Percentiles rank a stretch among this genome's conserved stretches.
These are phyloP conservation scores for Myrica gale DNA, from an alignment of 306 rosid genomes.

Conservation along the genomic window DNA sequence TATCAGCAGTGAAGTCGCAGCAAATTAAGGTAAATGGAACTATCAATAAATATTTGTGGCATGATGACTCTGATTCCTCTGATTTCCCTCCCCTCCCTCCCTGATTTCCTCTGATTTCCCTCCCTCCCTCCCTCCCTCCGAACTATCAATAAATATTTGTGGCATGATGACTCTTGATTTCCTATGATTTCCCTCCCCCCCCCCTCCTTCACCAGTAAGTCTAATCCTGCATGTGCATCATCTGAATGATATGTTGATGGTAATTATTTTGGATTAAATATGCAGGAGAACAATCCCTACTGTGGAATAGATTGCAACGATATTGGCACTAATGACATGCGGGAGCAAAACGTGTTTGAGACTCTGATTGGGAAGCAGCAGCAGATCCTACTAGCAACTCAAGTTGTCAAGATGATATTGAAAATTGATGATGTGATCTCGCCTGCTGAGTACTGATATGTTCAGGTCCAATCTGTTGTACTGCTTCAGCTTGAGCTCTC, in stretches of 20 bases:
- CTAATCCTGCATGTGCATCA: not conserved
- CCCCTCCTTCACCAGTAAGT: not conserved
- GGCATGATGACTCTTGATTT: no score
- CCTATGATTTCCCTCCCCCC: no score
- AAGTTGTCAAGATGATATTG: conserved; percentile 95
- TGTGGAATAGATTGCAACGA: conserved; percentile 93
- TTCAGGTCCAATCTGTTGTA: conserved; percentile 7
- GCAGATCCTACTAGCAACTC: conserved; percentile 87
- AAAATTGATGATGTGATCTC: conserved; percentile 95
- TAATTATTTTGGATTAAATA: conserved; percentile 14
- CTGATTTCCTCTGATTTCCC: no score
- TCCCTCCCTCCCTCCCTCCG: not conserved
- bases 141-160: no score
- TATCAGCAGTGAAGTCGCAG: conserved; percentile 87
- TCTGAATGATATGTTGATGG: not conserved
- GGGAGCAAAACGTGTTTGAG: conserved; percentile 86
- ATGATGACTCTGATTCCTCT: not conserved
- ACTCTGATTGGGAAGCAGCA: conserved; percentile 95
- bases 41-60: not conserved
- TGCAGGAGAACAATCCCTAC: conserved; percentile 74
- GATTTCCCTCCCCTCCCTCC: not conserved
- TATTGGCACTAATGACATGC: conserved; percentile 87
- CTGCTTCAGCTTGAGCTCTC: conserved; percentile 11
- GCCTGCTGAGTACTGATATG: conserved; percentile 54
- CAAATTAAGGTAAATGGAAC: conserved; percentile 68